A percentile compares a stretch with the other conserved stretches of the same genome.
Conservation (phyloP, 768 basidiomycete genomes). For the Tulasnella sp. region DNA sequence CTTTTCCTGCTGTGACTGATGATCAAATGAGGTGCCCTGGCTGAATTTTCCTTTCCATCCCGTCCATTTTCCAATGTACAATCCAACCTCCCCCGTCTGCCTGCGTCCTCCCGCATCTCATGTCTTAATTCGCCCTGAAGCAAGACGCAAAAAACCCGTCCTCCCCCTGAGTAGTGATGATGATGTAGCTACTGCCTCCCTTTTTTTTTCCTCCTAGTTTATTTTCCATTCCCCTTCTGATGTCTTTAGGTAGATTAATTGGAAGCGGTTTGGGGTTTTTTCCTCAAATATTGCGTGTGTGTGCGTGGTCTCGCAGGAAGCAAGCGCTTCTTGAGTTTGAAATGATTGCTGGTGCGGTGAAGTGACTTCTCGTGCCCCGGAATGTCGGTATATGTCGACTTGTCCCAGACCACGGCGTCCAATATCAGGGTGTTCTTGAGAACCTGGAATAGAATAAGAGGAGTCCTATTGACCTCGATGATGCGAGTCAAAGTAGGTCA, state of each 20-base stretch:
- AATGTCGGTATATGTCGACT: too few relatives aligned
- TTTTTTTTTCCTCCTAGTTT: background rate
- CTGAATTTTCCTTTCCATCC: background rate
- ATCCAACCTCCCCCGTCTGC: background rate
- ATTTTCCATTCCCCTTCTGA: background rate
- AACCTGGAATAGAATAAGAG: too few relatives aligned
- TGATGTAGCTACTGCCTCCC: slow-evolving; percentile 2
- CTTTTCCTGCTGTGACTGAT: background rate
- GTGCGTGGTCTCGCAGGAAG: background rate
- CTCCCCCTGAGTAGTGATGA: background rate
- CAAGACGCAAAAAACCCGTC: background rate
- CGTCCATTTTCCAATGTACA: background rate
- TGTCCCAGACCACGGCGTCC: too few relatives aligned
- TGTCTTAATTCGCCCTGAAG: background rate
- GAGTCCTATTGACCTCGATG: too few relatives aligned
- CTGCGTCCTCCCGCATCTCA: background rate
- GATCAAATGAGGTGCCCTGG: background rate
- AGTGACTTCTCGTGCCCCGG: too few relatives aligned
- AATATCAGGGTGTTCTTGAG: too few relatives aligned
- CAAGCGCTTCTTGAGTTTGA: too few relatives aligned
- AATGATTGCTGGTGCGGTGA: too few relatives aligned
- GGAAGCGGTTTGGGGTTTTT: background rate
- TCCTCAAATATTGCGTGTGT: background rate
- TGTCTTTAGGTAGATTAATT: slow-evolving; percentile 8
- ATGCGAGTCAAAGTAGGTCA: background rate